Evolutionary conservation across 768 basidiomycete genomes (phyloP).

Genomic region (Pluteus cervinus): DNA sequence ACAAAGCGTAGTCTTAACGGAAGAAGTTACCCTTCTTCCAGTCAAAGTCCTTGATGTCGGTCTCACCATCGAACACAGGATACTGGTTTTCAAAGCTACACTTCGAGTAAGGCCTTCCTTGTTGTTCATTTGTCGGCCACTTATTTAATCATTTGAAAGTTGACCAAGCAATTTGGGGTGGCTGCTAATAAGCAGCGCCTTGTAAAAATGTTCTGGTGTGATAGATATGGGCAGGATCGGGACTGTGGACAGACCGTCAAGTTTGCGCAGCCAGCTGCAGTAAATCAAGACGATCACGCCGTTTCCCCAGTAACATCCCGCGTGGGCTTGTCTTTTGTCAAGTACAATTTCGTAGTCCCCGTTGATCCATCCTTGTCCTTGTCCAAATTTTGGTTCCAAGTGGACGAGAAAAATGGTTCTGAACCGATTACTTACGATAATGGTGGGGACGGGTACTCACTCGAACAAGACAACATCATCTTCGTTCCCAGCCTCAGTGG

Average conservation of each 20-base stretch:
- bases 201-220: slow-evolving; percentile 38
- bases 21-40: slow-evolving; percentile 35
- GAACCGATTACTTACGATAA: slow-evolving; percentile 31
- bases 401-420: slow-evolving; percentile 38
- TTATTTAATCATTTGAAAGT: slow-evolving; percentile 15
- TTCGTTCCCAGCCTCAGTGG: slow-evolving; percentile 35
- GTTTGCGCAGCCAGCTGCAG: slow-evolving; percentile 24
- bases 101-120: slow-evolving; percentile 25
- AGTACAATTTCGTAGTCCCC: slow-evolving; percentile 39
- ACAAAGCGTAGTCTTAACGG: slow-evolving; percentile 34
- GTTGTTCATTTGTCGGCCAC: slow-evolving; percentile 2
- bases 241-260: slow-evolving; percentile 27
- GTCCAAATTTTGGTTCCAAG: slow-evolving; percentile 43
- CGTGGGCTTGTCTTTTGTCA: slow-evolving; percentile 29
- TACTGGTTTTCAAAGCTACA: slow-evolving; percentile 32
- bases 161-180: slow-evolving; percentile 26
- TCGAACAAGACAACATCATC: slow-evolving; percentile 36
- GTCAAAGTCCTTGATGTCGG: slow-evolving; percentile 33
- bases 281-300: slow-evolving; percentile 24
- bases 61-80: slow-evolving; percentile 28
- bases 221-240: slow-evolving; percentile 27
- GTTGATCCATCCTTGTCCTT: slow-evolving; percentile 34
- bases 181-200: slow-evolving; percentile 30
- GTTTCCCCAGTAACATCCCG: slow-evolving; percentile 29
- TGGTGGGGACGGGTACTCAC: slow-evolving; percentile 32